Evolutionary conservation across 2,329 filamentous ascomycete species (phyloP), one percentile per base, ranked within the genome.

Genomic region (Sporothrix protearum): DNA sequence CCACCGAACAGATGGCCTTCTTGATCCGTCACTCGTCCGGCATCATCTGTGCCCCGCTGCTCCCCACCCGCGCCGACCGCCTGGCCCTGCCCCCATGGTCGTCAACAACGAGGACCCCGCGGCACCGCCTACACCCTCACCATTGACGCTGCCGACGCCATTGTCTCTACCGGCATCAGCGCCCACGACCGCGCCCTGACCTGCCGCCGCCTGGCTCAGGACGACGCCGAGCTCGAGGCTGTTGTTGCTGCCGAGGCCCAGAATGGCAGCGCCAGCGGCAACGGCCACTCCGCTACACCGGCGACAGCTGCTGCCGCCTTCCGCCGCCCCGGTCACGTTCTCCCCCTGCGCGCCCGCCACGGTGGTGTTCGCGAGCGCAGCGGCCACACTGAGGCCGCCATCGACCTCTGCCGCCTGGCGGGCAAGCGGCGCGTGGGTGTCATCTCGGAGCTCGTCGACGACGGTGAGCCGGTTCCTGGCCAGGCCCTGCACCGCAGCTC

Each of bases 41-140:
- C 79, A 89, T 95, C 78, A 91, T 99, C 83, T 98, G 96, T 88
- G 92, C 92, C 0, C 95, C 96, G 19, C 86, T 98, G 73, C 85
- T 88, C 68, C 86, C 91, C 67, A 80, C 87, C 55, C 89, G 92
- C 77, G 91, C 92, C 79, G 84, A 86, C 70, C 82, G 85, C 72
- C 90, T 97, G 76, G 85, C 87, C 73, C 91, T 99, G 47, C 94
- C 94, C 94, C 93, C 80, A 99, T 99, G 96, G 93, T 98, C 30
- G 75, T 81, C 74, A 76, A 82, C 76, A 86, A 85, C 82, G 87
- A 96, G 78, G 96, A 99, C 82, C 91, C 47, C 94, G 96, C 80
- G 88, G 90, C 74, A 99, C 96, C 73, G 96, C 96, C 73, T 99
- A 98, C 85, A 96, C 94, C 73, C 82, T 99, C 77, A 92, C 93